Percentiles rank a stretch among this genome's conserved stretches.
These are phyloP conservation scores for Amanita polypyramis DNA, from an alignment of 768 basidiomycete species.

Conservation along the genomic window DNA sequence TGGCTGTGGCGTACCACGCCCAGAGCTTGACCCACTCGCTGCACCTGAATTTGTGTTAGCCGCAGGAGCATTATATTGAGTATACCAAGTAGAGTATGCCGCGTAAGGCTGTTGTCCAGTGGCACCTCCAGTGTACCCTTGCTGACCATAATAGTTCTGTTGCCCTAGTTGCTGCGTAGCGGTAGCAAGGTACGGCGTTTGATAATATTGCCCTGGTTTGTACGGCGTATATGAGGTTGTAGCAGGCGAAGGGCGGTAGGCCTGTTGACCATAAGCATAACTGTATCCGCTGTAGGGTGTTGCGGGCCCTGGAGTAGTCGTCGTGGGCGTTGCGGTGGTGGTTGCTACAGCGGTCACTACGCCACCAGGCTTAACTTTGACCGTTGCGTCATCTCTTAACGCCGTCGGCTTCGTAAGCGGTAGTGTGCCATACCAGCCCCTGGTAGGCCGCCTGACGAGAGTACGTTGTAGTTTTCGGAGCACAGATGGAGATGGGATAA, in stretches of 20 bases:
- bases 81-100: slow-evolving; percentile 24
- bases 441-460: slow-evolving; percentile 45
- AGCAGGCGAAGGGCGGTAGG: slow-evolving; percentile 10
- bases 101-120: slow-evolving; percentile 24
- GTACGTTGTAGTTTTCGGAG: slow-evolving; percentile 68
- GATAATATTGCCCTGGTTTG: slow-evolving; percentile 26
- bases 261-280: slow-evolving; percentile 20
- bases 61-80: slow-evolving; percentile 17
- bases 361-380: slow-evolving; percentile 41
- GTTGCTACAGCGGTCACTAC: slow-evolving; percentile 22
- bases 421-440: slow-evolving; percentile 71
- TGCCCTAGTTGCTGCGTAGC: slow-evolving; percentile 15
- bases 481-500: slow-evolving; percentile 52
- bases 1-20: slow-evolving; percentile 36
- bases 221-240: slow-evolving; percentile 23
- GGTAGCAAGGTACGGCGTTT: slow-evolving; percentile 16
- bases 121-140: slow-evolving; percentile 21
- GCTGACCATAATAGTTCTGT: slow-evolving; percentile 25
- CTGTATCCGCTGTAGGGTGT: slow-evolving; percentile 24
- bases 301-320: slow-evolving; percentile 17
- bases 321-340: slow-evolving; percentile 21
- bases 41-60: slow-evolving; percentile 8
- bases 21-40: slow-evolving; percentile 19
- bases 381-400: slow-evolving; percentile 65
- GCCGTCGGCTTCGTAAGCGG: slow-evolving; percentile 45